These are phyloP conservation scores for Neurospora sp. DNA, from an alignment of 2,329 filamentous ascomycete species.

Conservation along the genomic window DNA sequence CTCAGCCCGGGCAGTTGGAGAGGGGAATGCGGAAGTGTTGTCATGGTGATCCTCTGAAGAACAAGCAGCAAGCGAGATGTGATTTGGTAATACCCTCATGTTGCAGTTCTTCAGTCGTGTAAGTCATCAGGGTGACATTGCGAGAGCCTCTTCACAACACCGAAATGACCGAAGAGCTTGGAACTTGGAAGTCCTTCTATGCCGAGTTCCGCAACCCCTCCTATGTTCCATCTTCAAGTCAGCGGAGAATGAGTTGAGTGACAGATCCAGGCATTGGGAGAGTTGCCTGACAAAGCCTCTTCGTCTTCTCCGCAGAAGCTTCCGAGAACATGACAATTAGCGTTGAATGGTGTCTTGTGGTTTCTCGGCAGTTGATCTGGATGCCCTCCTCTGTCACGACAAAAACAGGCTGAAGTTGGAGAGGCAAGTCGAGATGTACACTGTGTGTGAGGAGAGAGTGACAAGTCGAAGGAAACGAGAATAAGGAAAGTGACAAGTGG, in stretches of 20 bases:
- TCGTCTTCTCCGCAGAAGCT: conserved; percentile 4
- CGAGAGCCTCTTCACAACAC: not conserved
- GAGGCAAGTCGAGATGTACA: not conserved
- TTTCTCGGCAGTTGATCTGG: conserved; percentile 16
- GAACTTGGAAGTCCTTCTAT: not conserved
- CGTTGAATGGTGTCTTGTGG: not conserved
- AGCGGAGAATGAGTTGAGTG: not conserved
- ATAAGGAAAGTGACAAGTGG: not conserved
- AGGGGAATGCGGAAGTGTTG: not conserved
- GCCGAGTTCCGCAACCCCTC: not conserved
- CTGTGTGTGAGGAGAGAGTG: not conserved
- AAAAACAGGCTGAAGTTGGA: not conserved
- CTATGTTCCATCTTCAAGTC: not conserved
- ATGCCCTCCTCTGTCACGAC: not conserved
- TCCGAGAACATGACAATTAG: conserved; percentile 5
- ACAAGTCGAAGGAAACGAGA: not conserved
- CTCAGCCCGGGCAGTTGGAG: not conserved
- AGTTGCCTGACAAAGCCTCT: not conserved
- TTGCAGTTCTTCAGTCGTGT: not conserved
- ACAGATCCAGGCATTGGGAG: not conserved
- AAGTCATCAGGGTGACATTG: not conserved
- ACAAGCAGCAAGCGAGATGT: not conserved
- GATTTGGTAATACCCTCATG: not conserved
- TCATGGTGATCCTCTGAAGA: not conserved
- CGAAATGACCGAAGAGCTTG: not conserved